Evolutionary conservation across 371 early-diverging fungal genomes (phyloP).

Genomic region (Batkoa obscura): DNA sequence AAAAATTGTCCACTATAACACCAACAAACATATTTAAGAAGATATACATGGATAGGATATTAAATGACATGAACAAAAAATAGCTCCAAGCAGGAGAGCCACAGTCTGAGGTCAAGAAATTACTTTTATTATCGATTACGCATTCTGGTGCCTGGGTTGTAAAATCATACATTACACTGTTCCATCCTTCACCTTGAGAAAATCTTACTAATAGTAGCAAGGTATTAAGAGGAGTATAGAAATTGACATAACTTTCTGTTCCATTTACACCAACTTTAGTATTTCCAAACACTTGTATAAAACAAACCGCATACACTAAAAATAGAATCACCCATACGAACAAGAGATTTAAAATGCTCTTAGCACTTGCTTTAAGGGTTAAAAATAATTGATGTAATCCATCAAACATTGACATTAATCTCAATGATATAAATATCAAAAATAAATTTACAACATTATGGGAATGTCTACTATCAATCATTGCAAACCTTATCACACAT

Average conservation of each 20-base stretch:
- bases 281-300: slow-evolving; percentile 48
- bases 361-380: background rate
- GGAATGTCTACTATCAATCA: background rate
- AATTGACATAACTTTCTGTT: slow-evolving; percentile 28
- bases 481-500: background rate
- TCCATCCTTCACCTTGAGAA: slow-evolving; percentile 56
- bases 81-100: slow-evolving; percentile 39
- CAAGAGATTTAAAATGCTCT: background rate
- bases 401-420: background rate
- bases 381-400: background rate
- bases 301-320: slow-evolving; percentile 43
- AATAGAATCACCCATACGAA: slow-evolving; percentile 46
- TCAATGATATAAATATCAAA: background rate
- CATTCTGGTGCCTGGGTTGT: slow-evolving; percentile 36
- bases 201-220: slow-evolving; percentile 41
- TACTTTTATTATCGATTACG: slow-evolving; percentile 17
- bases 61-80: slow-evolving; percentile 40
- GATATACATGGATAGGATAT: slow-evolving; percentile 56
- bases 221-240: slow-evolving; percentile 28
- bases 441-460: background rate
- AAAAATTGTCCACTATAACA: slow-evolving; percentile 49
- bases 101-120: slow-evolving; percentile 40
- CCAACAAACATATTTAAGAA: slow-evolving; percentile 50
- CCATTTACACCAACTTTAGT: slow-evolving; percentile 37
- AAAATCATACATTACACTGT: slow-evolving; percentile 46